Conservation (phyloP, 805 yeast genomes). For the Nakazawaea ishiwadae region DNA sequence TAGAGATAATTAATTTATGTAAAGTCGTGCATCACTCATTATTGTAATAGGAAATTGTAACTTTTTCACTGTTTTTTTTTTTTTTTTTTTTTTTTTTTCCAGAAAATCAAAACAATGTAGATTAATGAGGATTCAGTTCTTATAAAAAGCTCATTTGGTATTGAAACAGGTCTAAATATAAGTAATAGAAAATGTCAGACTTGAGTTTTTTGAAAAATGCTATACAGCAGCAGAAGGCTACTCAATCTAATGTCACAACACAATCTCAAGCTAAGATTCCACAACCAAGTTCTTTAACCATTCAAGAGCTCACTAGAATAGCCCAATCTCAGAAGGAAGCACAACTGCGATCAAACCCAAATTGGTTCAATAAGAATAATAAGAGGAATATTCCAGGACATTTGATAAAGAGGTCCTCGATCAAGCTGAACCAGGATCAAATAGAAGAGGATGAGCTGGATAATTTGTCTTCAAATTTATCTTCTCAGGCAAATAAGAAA, state of each 20-base stretch:
- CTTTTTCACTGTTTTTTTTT: too few species aligned
- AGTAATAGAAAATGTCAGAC: constrained; percentile 1
- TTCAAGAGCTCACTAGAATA: constrained; percentile 18
- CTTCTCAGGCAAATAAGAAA: constrained; percentile 20
- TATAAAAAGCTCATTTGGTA: too few species aligned
- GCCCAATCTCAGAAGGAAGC: constrained; percentile 4
- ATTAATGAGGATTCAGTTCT: too few species aligned
- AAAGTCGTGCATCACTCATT: constrained; percentile 11
- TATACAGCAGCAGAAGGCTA: constrained; percentile 1
- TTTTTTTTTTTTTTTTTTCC: neutral
- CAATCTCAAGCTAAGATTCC: constrained; percentile 15
- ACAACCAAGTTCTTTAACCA: constrained; percentile 13
- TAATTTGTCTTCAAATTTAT: constrained; percentile 17
- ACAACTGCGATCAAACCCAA: constrained; percentile 19
- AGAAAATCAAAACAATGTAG: neutral
- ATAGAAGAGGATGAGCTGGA: constrained; percentile 8
- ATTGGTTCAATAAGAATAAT: constrained; percentile 38
- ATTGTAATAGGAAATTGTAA: too few species aligned
- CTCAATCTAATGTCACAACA: neutral
- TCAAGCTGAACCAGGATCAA: constrained; percentile 37
- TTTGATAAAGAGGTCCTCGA: constrained; percentile 39
- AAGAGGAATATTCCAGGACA: constrained; percentile 44
- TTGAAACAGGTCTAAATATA: too few species aligned
- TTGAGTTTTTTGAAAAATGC: constrained; percentile 7
- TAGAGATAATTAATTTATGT: neutral